Percentiles rank a stretch among this genome's conserved stretches.
Evolutionary conservation across 2,329 filamentous ascomycete genomes (phyloP).

Genomic region (Ceratocystis diversiconidia): DNA sequence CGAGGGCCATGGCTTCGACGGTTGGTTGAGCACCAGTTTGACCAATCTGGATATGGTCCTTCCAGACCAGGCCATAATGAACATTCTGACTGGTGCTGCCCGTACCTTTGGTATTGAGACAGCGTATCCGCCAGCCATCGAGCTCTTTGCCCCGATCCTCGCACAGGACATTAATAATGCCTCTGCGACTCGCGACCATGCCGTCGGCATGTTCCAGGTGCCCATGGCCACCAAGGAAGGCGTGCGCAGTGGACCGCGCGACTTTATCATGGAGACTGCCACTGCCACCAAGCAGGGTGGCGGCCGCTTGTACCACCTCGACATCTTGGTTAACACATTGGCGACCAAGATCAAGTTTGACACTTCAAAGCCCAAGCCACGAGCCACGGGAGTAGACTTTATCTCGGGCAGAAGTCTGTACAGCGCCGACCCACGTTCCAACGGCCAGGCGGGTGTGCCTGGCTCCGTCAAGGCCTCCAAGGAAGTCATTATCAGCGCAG

Average conservation of each 20-base stretch:
- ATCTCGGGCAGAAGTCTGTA: conserved; percentile 20
- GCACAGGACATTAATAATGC: conserved; percentile 22
- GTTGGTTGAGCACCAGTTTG: conserved; percentile 25
- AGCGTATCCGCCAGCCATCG: conserved; percentile 19
- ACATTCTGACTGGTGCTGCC: conserved; percentile 22
- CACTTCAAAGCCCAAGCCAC: conserved; percentile 21
- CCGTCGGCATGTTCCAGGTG: conserved; percentile 39
- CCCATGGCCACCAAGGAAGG: conserved; percentile 39
- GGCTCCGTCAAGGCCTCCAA: conserved; percentile 24
- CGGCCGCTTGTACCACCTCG: conserved; percentile 23
- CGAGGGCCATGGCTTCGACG: conserved; percentile 30
- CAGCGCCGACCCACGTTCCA: conserved; percentile 26
- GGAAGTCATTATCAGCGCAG: conserved; percentile 37
- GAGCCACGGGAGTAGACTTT: conserved; percentile 30
- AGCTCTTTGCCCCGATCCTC: conserved; percentile 22
- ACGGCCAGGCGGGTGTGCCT: conserved; percentile 6
- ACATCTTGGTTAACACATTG: conserved; percentile 21
- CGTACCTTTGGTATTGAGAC: conserved; percentile 22
- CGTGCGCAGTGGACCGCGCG: conserved; percentile 39
- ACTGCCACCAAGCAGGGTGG: conserved; percentile 21
- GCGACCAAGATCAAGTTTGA: conserved; percentile 29
- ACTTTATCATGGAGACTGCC: conserved; percentile 34
- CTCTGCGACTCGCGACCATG: conserved; percentile 19
- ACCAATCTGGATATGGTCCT: conserved; percentile 21
- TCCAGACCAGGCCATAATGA: conserved; percentile 23